phyloP scores from a whole-genome alignment of 257 asterid species.

The Solanum clarkiae region DNA sequence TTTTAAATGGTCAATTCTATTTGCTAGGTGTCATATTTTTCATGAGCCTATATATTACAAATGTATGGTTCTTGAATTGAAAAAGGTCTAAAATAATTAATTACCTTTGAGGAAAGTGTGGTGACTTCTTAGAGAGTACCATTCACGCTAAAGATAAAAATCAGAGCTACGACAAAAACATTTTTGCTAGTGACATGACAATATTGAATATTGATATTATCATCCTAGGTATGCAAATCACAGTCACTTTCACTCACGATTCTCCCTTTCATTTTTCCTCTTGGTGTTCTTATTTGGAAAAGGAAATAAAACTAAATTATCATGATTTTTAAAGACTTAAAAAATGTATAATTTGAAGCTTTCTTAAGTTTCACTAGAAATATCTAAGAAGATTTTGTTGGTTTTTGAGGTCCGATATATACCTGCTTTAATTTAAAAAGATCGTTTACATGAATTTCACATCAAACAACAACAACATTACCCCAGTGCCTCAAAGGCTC shows the following conservation, averaged over 20 bases:
- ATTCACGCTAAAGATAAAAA: slow-evolving; percentile 5
- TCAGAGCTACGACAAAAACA: slow-evolving; percentile 29
- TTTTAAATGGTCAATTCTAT: not conserved
- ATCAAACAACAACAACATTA: too few species aligned
- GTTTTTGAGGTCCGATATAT: not conserved
- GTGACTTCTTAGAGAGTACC: not conserved
- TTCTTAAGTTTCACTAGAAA: not conserved
- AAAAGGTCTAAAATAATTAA: not conserved
- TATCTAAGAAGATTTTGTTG: not conserved
- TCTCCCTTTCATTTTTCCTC: not conserved
- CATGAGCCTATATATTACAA: not conserved
- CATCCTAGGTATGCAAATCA: slow-evolving; percentile 3
- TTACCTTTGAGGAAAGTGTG: not conserved
- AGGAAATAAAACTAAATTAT: not conserved
- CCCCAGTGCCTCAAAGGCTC: too few species aligned
- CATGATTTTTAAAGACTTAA: not conserved
- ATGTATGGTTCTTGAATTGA: not conserved
- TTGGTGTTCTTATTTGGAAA: not conserved
- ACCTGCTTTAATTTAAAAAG: not conserved
- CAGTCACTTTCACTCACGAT: not conserved
- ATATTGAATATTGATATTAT: slow-evolving; percentile 9
- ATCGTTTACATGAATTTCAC: not conserved
- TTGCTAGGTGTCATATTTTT: not conserved
- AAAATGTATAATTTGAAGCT: not conserved
- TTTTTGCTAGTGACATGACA: slow-evolving; percentile 29